Evolutionary conservation across 2,329 filamentous ascomycete genomes (phyloP).

Genomic region (Raffaelea arxii): DNA sequence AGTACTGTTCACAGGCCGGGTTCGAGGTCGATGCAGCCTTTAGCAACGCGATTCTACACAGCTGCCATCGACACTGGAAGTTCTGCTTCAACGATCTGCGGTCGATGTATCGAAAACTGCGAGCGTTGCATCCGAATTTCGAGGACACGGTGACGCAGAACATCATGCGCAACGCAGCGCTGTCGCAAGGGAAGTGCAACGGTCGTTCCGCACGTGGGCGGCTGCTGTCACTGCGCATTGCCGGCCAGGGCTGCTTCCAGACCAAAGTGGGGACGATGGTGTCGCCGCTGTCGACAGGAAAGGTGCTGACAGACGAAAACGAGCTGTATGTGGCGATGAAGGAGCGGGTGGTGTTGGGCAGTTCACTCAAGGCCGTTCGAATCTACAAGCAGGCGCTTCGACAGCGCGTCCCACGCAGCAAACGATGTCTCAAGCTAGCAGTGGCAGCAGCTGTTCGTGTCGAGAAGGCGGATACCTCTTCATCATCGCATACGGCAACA

Average conservation of each 20-base stretch:
- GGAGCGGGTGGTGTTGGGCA: slow-evolving; percentile 22
- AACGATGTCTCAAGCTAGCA: slow-evolving; percentile 35
- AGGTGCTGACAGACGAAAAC: slow-evolving; percentile 25
- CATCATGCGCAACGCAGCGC: slow-evolving; percentile 25
- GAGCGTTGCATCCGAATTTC: slow-evolving; percentile 20
- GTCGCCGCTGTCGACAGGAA: slow-evolving; percentile 13
- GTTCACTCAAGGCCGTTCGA: slow-evolving; percentile 22
- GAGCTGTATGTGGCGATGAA: slow-evolving; percentile 39
- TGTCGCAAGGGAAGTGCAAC: slow-evolving; percentile 19
- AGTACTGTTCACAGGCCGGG: slow-evolving; percentile 24
- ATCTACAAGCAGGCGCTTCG: slow-evolving; percentile 28
- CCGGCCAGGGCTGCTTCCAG: slow-evolving; percentile 9
- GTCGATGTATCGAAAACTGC: slow-evolving; percentile 23
- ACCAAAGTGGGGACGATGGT: neutral
- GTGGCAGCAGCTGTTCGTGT: slow-evolving; percentile 31
- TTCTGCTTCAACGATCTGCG: slow-evolving; percentile 25
- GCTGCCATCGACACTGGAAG: slow-evolving; percentile 27
- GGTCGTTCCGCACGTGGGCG: slow-evolving; percentile 12
- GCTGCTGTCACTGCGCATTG: slow-evolving; percentile 16
- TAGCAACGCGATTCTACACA: slow-evolving; percentile 28
- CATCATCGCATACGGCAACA: neutral
- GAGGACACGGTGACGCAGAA: slow-evolving; percentile 28
- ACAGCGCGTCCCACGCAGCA: slow-evolving; percentile 25
- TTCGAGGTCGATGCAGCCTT: slow-evolving; percentile 27
- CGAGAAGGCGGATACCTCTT: slow-evolving; percentile 10